These are phyloP conservation scores for Kwoniella sp. DNA, from an alignment of 768 basidiomycete genomes.

Conservation along the genomic window DNA sequence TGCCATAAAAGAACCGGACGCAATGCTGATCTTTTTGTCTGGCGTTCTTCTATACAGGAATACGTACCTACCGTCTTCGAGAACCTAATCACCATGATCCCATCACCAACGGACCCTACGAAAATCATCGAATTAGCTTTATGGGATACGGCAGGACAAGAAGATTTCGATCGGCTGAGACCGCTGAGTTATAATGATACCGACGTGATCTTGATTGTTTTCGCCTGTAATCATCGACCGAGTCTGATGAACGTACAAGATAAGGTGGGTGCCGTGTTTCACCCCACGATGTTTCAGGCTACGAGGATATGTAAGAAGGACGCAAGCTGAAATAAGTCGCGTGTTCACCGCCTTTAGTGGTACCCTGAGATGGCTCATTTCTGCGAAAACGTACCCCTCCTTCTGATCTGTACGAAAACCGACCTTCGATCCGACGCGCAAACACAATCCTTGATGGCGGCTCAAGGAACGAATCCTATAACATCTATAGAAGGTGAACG, in stretches of 20 bases:
- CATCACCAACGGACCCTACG: slow-evolving; percentile 49
- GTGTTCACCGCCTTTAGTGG: slow-evolving; percentile 43
- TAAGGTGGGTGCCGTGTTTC: slow-evolving; percentile 49
- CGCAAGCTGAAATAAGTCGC: too few relatives aligned
- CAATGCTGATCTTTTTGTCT: too few relatives aligned
- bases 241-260: slow-evolving; percentile 56
- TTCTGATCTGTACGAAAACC: slow-evolving; percentile 55
- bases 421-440: slow-evolving; percentile 54
- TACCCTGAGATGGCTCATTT: slow-evolving; percentile 57
- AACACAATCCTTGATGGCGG: slow-evolving; percentile 61
- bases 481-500: slow-evolving; percentile 75
- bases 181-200: slow-evolving; percentile 57
- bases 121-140: slow-evolving; percentile 59
- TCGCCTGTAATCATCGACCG: slow-evolving; percentile 55
- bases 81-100: slow-evolving; percentile 52
- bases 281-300: too few relatives aligned
- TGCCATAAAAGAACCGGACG: too few relatives aligned
- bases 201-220: slow-evolving; percentile 56
- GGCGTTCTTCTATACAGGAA: too few relatives aligned
- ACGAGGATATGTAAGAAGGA: too few relatives aligned
- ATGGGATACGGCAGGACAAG: slow-evolving; percentile 99
- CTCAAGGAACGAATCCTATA: slow-evolving; percentile 74
- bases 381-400: slow-evolving; percentile 53
- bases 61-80: slow-evolving; percentile 57
- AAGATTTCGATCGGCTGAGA: slow-evolving; percentile 67